Percentiles rank a stretch among this genome's conserved stretches.
Evolutionary conservation across 2,329 filamentous ascomycete species (phyloP).

Genomic region (Neofusicoccum sp.): DNA sequence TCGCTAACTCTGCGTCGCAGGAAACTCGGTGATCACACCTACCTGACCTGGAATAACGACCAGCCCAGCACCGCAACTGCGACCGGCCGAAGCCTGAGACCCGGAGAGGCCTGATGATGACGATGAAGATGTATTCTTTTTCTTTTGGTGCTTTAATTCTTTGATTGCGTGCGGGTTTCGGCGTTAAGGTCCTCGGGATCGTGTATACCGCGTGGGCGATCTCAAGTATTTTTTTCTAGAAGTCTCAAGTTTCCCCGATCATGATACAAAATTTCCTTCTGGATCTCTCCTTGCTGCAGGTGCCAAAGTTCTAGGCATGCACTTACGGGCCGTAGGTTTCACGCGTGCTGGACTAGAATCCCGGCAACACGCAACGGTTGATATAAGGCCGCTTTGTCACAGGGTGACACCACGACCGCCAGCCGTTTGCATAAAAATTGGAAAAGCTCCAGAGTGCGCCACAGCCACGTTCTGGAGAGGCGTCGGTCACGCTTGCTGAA

Average conservation of each 20-base stretch:
- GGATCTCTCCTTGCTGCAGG: background rate
- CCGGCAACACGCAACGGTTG: background rate
- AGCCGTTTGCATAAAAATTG: slow-evolving; percentile 17
- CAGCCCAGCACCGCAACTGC: slow-evolving; percentile 56
- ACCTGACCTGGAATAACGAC: slow-evolving; percentile 90
- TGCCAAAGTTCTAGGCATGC: slow-evolving; percentile 11
- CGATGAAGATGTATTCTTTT: slow-evolving; percentile 21
- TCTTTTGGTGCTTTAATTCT: slow-evolving; percentile 22
- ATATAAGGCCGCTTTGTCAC: slow-evolving; percentile 15
- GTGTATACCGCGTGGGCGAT: slow-evolving; percentile 11
- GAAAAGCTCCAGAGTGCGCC: slow-evolving; percentile 19
- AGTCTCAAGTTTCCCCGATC: slow-evolving; percentile 16
- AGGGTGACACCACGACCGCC: background rate
- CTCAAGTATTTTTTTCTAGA: slow-evolving; percentile 8
- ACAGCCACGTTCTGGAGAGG: slow-evolving; percentile 17
- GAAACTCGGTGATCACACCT: slow-evolving; percentile 97
- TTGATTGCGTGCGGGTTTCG: slow-evolving; percentile 15
- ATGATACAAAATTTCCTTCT: slow-evolving; percentile 18
- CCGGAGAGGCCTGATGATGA: slow-evolving; percentile 33
- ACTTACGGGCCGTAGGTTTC: slow-evolving; percentile 5
- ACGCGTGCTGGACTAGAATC: slow-evolving; percentile 1
- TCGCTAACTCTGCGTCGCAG: slow-evolving; percentile 46
- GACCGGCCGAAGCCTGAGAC: slow-evolving; percentile 41
- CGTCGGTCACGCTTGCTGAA: background rate
- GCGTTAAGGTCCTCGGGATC: slow-evolving; percentile 16